These are phyloP conservation scores for Liriodendron chinense DNA, from an alignment of 164 flowering plant genomes.

Conservation along the genomic window DNA sequence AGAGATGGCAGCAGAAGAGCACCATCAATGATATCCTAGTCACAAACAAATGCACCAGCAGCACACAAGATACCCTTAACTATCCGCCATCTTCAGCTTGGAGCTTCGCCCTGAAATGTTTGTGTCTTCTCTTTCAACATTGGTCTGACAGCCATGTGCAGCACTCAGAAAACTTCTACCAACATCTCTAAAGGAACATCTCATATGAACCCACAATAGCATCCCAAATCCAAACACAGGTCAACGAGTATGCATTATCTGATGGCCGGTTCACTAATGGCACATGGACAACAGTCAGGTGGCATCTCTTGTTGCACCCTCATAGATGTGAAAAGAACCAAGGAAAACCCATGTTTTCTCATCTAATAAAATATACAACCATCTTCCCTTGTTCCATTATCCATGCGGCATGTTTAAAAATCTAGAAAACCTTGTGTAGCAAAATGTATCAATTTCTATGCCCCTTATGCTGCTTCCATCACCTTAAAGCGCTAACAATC, in stretches of 20 bases:
- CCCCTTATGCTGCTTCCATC: conserved; percentile 17
- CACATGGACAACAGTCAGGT: too few relatives aligned
- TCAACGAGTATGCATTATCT: too few relatives aligned
- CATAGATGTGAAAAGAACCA: not conserved
- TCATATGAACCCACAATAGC: not conserved
- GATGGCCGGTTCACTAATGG: too few relatives aligned
- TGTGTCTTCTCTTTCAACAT: not conserved
- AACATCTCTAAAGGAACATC: not conserved
- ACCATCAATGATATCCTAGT: not conserved
- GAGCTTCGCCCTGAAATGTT: too few relatives aligned
- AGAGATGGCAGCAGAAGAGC: not conserved
- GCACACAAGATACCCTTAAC: not conserved
- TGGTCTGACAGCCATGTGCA: not conserved
- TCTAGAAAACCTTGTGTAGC: not conserved
- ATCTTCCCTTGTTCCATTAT: not conserved
- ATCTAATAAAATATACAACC: not conserved
- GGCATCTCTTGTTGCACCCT: not conserved
- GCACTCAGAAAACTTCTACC: not conserved
- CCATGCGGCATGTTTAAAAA: not conserved
- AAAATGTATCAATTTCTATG: too few relatives aligned
- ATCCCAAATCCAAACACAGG: too few relatives aligned
- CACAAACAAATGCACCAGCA: not conserved
- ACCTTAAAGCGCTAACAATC: conserved; percentile 79
- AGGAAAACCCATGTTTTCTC: not conserved
- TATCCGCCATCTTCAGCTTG: too few relatives aligned